These are phyloP conservation scores for Coniella vitis DNA, from an alignment of 2,329 filamentous ascomycete species.

Conservation along the genomic window DNA sequence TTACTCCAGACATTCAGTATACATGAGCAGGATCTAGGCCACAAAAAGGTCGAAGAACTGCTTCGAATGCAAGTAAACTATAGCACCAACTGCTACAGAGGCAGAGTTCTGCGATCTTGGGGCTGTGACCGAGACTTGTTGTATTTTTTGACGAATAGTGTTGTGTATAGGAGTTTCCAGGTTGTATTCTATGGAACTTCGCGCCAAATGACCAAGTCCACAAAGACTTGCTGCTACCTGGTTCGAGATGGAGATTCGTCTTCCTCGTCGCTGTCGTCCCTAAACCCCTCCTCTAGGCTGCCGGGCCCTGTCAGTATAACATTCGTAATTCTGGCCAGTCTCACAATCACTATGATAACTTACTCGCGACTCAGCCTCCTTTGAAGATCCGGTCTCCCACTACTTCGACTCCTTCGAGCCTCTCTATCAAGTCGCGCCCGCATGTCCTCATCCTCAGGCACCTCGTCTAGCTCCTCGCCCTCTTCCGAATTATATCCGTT, in stretches of 20 bases:
- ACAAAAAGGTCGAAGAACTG: too few species aligned
- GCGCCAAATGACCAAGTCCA: too few species aligned
- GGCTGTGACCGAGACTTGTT: too few species aligned
- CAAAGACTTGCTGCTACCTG: constrained; percentile 8
- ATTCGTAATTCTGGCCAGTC: too few species aligned
- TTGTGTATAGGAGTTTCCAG: too few species aligned
- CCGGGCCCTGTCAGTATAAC: constrained; percentile 10
- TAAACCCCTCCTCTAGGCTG: constrained; percentile 64
- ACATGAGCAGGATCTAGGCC: too few species aligned
- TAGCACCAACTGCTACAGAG: too few species aligned
- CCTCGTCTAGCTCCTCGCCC: constrained; percentile 62
- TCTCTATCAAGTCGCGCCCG: constrained; percentile 28
- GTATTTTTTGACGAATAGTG: too few species aligned
- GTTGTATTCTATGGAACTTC: too few species aligned
- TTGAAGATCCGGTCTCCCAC: constrained; percentile 36
- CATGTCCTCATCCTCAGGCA: constrained; percentile 43
- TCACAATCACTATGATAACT: constrained; percentile 22
- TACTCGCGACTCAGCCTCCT: constrained; percentile 69
- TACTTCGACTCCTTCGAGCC: constrained; percentile 10
- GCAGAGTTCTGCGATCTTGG: too few species aligned
- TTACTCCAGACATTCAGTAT: too few species aligned
- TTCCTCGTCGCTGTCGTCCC: constrained; percentile 65
- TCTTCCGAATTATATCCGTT: constrained; percentile 56
- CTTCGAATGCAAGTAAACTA: too few species aligned
- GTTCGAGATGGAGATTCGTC: constrained; percentile 9